These are phyloP conservation scores for Pelargonium fulgidum DNA, from an alignment of 441 rosid species.

Conservation along the genomic window DNA sequence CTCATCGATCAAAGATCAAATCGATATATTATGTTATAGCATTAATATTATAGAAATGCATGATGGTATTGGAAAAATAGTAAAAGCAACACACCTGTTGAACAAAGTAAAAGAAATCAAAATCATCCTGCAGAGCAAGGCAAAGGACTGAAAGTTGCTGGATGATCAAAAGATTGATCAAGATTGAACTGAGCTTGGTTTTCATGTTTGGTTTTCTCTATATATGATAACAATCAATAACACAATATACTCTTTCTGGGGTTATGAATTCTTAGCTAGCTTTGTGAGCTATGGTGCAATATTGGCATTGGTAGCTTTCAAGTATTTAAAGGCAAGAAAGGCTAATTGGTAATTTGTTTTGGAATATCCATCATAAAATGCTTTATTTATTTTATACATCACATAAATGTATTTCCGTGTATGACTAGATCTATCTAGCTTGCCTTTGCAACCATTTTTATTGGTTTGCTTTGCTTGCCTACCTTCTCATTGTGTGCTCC, in stretches of 20 bases:
- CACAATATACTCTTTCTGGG: neutral
- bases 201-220: neutral
- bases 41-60: too few species aligned
- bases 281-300: neutral
- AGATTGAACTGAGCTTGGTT: neutral
- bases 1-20: too few species aligned
- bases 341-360: neutral
- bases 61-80: too few species aligned
- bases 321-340: neutral
- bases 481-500: neutral
- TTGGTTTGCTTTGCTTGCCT: neutral
- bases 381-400: neutral
- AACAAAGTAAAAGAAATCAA: neutral
- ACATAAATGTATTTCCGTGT: neutral
- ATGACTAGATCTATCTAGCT: neutral
- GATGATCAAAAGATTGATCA: neutral
- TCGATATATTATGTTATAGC: too few species aligned
- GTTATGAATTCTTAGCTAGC: neutral
- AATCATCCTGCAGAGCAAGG: neutral
- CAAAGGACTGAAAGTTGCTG: neutral
- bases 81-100: neutral
- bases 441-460: too few species aligned
- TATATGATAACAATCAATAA: neutral
- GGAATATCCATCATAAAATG: neutral
- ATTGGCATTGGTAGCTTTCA: neutral